Evolutionary conservation across 2,329 filamentous ascomycete genomes (phyloP).

Genomic region (Gliomastix tumulicola): DNA sequence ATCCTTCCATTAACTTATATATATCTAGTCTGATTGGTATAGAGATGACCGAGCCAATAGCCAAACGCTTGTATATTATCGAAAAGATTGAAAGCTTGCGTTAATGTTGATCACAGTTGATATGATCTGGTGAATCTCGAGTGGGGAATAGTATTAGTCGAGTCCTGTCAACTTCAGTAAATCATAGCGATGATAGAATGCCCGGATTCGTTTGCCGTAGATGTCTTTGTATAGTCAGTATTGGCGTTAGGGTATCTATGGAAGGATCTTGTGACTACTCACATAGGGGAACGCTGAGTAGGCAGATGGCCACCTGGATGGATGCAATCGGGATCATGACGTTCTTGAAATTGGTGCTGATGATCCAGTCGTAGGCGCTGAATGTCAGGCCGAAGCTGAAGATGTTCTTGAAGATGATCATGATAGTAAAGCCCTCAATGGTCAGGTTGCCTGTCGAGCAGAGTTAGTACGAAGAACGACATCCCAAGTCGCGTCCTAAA

Average conservation of each 20-base stretch:
- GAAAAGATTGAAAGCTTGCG: background rate
- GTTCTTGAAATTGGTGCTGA: slow-evolving; percentile 44
- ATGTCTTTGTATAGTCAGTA: slow-evolving; percentile 47
- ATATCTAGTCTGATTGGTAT: background rate
- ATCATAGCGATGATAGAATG: slow-evolving; percentile 70
- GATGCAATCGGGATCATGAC: slow-evolving; percentile 66
- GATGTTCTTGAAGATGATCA: slow-evolving; percentile 91
- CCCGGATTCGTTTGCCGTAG: slow-evolving; percentile 69
- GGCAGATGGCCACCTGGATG: slow-evolving; percentile 71
- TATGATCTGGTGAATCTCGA: no score
- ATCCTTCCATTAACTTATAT: no score
- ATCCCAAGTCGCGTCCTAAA: no score
- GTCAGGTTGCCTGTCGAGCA: slow-evolving; percentile 66
- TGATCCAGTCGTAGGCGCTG: slow-evolving; percentile 78
- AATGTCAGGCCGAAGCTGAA: slow-evolving; percentile 84
- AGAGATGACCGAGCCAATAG: no score
- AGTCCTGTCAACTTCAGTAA: slow-evolving; percentile 43
- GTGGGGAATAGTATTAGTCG: no score
- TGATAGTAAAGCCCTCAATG: slow-evolving; percentile 82
- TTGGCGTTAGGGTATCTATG: no score
- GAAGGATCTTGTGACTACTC: no score
- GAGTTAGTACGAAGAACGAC: background rate
- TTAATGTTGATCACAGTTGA: background rate
- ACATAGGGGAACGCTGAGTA: slow-evolving; percentile 72
- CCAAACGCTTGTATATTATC: background rate